A percentile compares a stretch with the other conserved stretches of the same genome.
Evolutionary conservation across 2,329 filamentous ascomycete species (phyloP).

Genomic region (Phaeoacremonium minimum): DNA sequence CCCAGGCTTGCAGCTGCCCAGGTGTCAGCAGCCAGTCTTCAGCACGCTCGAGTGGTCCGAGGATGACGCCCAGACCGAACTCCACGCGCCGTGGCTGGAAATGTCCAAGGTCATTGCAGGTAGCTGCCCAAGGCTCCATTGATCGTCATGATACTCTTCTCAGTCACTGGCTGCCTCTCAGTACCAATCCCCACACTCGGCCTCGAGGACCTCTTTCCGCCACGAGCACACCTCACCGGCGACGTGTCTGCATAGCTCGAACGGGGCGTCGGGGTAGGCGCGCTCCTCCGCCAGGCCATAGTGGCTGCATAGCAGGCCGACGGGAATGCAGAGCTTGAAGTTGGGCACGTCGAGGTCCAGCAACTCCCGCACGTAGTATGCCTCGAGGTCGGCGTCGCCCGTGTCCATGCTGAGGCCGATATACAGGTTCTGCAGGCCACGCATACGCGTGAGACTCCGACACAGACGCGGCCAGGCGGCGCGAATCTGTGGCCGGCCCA

Average conservation of each 20-base stretch:
- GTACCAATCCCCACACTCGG: slow-evolving; percentile 4
- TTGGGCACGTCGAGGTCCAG: slow-evolving; percentile 5
- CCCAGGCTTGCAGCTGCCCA: too few species aligned
- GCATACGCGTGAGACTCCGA: slow-evolving; percentile 5
- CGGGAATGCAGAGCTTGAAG: slow-evolving; percentile 10
- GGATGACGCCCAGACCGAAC: too few species aligned
- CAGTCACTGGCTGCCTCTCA: too few species aligned
- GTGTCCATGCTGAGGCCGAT: slow-evolving; percentile 7
- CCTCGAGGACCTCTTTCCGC: slow-evolving; percentile 9
- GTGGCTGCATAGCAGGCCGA: slow-evolving; percentile 1
- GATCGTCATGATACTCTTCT: too few species aligned
- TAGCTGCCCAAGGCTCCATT: slow-evolving; percentile 7
- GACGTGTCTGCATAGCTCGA: slow-evolving; percentile 8
- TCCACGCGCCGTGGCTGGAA: too few species aligned
- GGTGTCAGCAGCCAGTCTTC: too few species aligned
- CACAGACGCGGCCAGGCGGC: slow-evolving; percentile 9
- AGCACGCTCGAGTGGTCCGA: too few species aligned
- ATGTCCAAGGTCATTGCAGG: too few species aligned
- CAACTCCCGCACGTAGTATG: slow-evolving; percentile 5
- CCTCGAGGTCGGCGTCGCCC: slow-evolving; percentile 6
- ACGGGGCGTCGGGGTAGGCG: neutral
- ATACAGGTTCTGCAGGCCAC: slow-evolving; percentile 8
- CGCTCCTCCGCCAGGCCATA: neutral
- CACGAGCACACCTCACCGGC: slow-evolving; percentile 9
- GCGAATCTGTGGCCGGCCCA: slow-evolving; percentile 7